These are phyloP conservation scores for Cicer judaicum DNA, from an alignment of 306 rosid species.

Conservation along the genomic window DNA sequence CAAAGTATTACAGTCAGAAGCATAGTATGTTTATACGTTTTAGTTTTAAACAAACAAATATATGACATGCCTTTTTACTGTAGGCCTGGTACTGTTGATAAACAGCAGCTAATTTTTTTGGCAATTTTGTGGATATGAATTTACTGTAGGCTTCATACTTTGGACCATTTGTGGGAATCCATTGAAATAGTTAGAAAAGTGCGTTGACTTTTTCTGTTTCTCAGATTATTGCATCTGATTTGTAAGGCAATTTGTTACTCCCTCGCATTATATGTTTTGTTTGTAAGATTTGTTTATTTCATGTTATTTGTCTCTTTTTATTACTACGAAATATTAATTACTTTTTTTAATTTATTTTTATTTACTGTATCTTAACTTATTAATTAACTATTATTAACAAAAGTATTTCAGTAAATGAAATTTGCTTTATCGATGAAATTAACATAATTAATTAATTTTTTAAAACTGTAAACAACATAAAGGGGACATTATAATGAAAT, in stretches of 20 bases:
- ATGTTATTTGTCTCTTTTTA: too few species aligned
- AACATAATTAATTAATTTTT: too few species aligned
- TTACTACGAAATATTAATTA: too few species aligned
- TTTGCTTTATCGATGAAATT: too few species aligned
- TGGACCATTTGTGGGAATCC: slow-evolving; percentile 25
- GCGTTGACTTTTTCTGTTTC: slow-evolving; percentile 21
- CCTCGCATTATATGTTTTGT: too few species aligned
- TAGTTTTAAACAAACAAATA: slow-evolving; percentile 40
- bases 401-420: too few species aligned
- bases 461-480: too few species aligned
- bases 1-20: slow-evolving; percentile 48
- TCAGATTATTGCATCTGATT: slow-evolving; percentile 4
- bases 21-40: slow-evolving; percentile 42
- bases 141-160: slow-evolving; percentile 35
- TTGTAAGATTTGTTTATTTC: too few species aligned
- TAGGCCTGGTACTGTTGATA: slow-evolving; percentile 45
- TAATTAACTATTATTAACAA: too few species aligned
- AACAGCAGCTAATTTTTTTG: slow-evolving; percentile 28
- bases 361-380: too few species aligned
- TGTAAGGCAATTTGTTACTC: slow-evolving; percentile 18
- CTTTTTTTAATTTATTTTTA: too few species aligned
- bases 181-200: slow-evolving; percentile 23
- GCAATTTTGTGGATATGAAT: slow-evolving; percentile 46
- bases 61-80: slow-evolving; percentile 20
- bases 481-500: too few species aligned